These are phyloP conservation scores for Dioscorea dumetorum DNA, from an alignment of 106 monocot species.

Conservation along the genomic window DNA sequence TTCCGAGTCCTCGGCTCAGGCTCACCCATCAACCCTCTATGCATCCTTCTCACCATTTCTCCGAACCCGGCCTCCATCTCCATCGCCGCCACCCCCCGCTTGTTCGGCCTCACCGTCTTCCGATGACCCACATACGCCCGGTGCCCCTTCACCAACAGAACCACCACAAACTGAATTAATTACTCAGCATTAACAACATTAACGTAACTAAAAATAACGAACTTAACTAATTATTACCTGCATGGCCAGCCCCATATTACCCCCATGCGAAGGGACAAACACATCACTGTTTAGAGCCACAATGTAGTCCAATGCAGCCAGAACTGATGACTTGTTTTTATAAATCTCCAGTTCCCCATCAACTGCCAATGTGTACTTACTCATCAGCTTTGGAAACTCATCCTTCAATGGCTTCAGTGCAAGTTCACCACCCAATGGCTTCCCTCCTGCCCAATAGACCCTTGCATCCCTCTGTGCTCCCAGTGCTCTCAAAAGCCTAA, in stretches of 20 bases:
- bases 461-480: constrained; percentile 16
- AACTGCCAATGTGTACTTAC: constrained; percentile 15
- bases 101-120: constrained; percentile 35
- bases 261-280: constrained; percentile 43
- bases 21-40: neutral
- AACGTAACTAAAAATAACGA: too few species aligned
- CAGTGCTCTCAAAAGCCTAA: neutral
- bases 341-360: constrained; percentile 16
- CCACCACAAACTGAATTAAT: neutral
- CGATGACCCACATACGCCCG: constrained; percentile 22
- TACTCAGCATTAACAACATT: neutral
- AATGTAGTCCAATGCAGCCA: constrained; percentile 33
- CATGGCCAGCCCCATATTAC: constrained; percentile 26
- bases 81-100: constrained; percentile 14
- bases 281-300: constrained; percentile 31
- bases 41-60: constrained; percentile 8
- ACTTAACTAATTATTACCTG: neutral
- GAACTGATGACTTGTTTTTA: constrained; percentile 14
- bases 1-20: constrained; percentile 8
- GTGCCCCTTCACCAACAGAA: constrained; percentile 10
- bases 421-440: constrained; percentile 27
- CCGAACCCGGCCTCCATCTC: constrained; percentile 4
- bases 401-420: constrained; percentile 11
- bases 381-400: constrained; percentile 15
- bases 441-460: constrained; percentile 34